Evolutionary conservation across 2,329 filamentous ascomycete species (phyloP).

Genomic region (Eutypella sp.): DNA sequence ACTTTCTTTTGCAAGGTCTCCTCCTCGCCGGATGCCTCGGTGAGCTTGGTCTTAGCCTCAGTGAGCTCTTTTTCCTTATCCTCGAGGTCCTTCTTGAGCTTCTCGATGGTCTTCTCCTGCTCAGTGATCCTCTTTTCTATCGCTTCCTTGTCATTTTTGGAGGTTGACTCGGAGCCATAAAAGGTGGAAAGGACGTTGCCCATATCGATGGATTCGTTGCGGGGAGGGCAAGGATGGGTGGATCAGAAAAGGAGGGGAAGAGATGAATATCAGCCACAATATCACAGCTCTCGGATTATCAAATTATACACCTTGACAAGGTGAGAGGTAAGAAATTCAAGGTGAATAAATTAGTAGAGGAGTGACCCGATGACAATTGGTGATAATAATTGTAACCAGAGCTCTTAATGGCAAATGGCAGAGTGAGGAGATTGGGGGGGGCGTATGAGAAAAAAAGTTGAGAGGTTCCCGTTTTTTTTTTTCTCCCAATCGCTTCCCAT

Average conservation of each 20-base stretch:
- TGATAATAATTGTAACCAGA: too few species aligned
- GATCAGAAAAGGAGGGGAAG: conserved; percentile 1
- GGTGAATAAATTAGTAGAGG: background rate
- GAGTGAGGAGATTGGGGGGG: too few species aligned
- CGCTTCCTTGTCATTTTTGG: conserved; percentile 26
- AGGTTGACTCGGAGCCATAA: conserved; percentile 30
- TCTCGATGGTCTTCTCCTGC: conserved; percentile 30
- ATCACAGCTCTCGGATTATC: background rate
- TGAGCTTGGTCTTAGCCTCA: conserved; percentile 2
- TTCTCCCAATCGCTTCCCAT: too few species aligned
- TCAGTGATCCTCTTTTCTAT: conserved; percentile 36
- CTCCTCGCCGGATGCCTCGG: conserved; percentile 27
- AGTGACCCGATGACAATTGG: background rate
- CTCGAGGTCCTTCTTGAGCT: conserved; percentile 28
- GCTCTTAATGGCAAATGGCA: too few species aligned
- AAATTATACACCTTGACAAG: background rate
- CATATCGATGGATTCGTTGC: conserved; percentile 24
- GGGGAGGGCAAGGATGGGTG: background rate
- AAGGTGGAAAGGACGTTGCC: conserved; percentile 37
- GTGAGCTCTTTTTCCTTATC: conserved; percentile 35
- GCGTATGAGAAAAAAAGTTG: too few species aligned
- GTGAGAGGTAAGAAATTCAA: background rate
- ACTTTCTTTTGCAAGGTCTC: conserved; percentile 35
- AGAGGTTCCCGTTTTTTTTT: too few species aligned
- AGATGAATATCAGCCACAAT: too few species aligned